Percentiles rank a stretch among this genome's conserved stretches.
Conservation (phyloP, 139 green algal genomes). For the Micromonas pusilla region DNA sequence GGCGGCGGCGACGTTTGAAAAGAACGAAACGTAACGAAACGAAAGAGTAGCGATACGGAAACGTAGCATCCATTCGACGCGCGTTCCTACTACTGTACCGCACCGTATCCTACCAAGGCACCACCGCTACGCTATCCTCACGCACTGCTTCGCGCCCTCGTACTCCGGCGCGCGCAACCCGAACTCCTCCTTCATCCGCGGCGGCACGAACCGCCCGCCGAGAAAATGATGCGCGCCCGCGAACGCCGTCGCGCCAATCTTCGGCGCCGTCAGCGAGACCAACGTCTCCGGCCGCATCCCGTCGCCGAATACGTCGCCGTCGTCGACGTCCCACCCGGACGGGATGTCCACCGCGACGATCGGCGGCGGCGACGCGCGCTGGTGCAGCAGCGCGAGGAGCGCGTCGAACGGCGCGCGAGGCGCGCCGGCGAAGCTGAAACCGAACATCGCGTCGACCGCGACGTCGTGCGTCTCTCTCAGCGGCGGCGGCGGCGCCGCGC, state of each 20-base stretch:
- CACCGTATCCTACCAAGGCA: too few species aligned
- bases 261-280: constrained; percentile 86
- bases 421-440: constrained; percentile 87
- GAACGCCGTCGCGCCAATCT: constrained; percentile 63
- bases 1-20: too few species aligned
- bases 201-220: constrained; percentile 87
- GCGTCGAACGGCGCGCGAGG: constrained; percentile 83
- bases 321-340: constrained; percentile 59
- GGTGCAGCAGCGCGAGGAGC: constrained; percentile 55
- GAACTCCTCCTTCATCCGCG: constrained; percentile 45
- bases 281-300: background rate
- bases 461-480: constrained; percentile 51
- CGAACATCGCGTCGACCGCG: constrained; percentile 93
- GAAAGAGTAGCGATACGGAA: too few species aligned
- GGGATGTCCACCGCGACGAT: constrained; percentile 62
- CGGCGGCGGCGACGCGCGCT: constrained; percentile 1
- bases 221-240: constrained; percentile 83
- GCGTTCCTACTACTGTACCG: too few species aligned
- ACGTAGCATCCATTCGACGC: too few species aligned
- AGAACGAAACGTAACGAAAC: too few species aligned
- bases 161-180: constrained; percentile 63
- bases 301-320: background rate
- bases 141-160: constrained; percentile 48
- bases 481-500: too few species aligned
- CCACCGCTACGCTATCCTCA: too few species aligned